phyloP scores from a whole-genome alignment of 2,329 filamentous ascomycete genomes.

The Aspergillus amoenus region DNA sequence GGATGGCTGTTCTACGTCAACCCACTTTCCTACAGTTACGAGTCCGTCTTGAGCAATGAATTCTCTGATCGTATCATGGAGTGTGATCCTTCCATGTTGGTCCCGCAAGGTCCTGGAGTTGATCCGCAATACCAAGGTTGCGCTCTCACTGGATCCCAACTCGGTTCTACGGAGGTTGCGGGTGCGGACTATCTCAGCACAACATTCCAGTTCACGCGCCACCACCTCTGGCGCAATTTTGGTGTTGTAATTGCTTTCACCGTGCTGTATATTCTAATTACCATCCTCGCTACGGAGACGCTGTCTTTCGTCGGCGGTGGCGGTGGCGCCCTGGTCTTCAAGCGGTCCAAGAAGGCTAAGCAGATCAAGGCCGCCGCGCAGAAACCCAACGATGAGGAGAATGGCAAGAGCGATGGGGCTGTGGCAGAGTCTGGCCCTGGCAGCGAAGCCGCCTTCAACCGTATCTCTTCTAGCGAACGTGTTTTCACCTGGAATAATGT shows the following conservation, averaged over 20 bases:
- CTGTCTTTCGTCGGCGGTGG: constrained; percentile 62
- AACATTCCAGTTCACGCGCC: constrained; percentile 72
- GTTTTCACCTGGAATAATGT: constrained; percentile 72
- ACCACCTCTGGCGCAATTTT: constrained; percentile 68
- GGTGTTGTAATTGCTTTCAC: constrained; percentile 41
- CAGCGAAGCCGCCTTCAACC: constrained; percentile 35
- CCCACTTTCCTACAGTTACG: constrained; percentile 61
- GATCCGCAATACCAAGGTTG: constrained; percentile 63
- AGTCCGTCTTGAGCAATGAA: constrained; percentile 67
- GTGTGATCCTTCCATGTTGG: constrained; percentile 59
- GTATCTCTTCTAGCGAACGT: constrained; percentile 57
- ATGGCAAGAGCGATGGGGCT: constrained; percentile 37
- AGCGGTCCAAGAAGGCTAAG: constrained; percentile 64
- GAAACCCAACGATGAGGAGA: constrained; percentile 59
- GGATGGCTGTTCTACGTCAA: constrained; percentile 61
- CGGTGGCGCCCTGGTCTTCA: constrained; percentile 69
- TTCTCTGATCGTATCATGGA: constrained; percentile 58
- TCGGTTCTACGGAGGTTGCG: constrained; percentile 52
- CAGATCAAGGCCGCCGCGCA: constrained; percentile 48
- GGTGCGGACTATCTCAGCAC: constrained; percentile 56
- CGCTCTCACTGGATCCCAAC: constrained; percentile 56
- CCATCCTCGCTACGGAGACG: constrained; percentile 60
- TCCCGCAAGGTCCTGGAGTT: constrained; percentile 59
- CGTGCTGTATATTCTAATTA: constrained; percentile 35
- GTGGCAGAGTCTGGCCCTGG: constrained; percentile 24